These are phyloP conservation scores for Nicotiana otophora DNA, from an alignment of 257 asterid genomes.

Conservation along the genomic window DNA sequence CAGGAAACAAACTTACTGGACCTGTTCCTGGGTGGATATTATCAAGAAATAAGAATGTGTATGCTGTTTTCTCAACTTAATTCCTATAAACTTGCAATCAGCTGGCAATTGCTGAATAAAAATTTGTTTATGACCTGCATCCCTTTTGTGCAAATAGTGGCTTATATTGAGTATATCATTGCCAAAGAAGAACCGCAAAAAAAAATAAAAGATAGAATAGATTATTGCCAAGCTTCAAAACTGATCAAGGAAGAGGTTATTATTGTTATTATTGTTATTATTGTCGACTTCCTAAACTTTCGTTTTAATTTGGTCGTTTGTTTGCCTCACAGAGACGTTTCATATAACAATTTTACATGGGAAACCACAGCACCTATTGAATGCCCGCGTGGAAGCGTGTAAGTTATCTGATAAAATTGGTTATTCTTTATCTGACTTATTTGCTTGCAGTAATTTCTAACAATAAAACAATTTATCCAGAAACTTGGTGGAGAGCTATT, in stretches of 20 bases:
- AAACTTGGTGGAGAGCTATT: slow-evolving; percentile 78
- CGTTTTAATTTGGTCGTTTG: slow-evolving; percentile 11
- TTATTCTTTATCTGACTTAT: neutral
- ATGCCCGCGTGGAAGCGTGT: slow-evolving; percentile 78
- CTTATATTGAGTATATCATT: neutral
- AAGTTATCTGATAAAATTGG: slow-evolving; percentile 25
- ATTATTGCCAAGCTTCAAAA: neutral
- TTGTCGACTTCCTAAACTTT: neutral
- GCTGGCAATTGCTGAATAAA: neutral
- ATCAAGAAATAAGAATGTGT: slow-evolving; percentile 71
- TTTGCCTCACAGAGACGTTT: slow-evolving; percentile 61
- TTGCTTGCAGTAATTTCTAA: slow-evolving; percentile 4
- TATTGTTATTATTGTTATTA: neutral
- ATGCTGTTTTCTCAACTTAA: slow-evolving; percentile 16
- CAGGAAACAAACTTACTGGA: slow-evolving; percentile 72
- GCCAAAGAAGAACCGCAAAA: neutral
- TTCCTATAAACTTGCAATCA: neutral
- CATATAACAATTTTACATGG: slow-evolving; percentile 66
- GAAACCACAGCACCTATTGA: slow-evolving; percentile 40
- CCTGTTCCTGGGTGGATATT: slow-evolving; percentile 55
- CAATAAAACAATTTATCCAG: slow-evolving; percentile 33
- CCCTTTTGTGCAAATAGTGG: neutral
- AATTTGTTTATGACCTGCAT: neutral
- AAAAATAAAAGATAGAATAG: neutral
- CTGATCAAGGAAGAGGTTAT: neutral